Base-by-base conservation (phyloP, 192 early-diverging fungal species). In the Coemansia sp. region DNA sequence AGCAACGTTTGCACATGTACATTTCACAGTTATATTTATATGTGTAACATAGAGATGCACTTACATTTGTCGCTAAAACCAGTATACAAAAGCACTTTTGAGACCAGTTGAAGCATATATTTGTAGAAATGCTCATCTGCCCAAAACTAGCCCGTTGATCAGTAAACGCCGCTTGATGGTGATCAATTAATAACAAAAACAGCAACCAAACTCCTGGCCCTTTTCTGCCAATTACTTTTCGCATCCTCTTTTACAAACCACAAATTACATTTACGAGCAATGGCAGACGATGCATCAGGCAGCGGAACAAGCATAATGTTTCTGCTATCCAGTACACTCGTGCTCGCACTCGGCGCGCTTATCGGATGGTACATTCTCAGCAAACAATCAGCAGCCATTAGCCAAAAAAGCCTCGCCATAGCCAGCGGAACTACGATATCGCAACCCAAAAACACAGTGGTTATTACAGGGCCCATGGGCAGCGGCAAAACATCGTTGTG, bases 401-500 rank as follows among this genome's bases (percentile, higher is more conserved):
- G 72, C 68, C 66, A 38, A 23, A 49, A 62, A 32, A 70, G 56
- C 50, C 54, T 79, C 9, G 71, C 71, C 1, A 17, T 73, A 29
- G 76, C 76, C 9, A 58, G 62, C 15, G 75, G 75, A 14, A 58
- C 60, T 2, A 60, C 54, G 2, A 47, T 65, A 2, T 43, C 64
- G 19, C 32, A 48, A 15, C 58, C 45, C 57, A 67, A 62, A 32
- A 52, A 66, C 38, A 58, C 62, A 14, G 65, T 80, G 14, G 57
- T 80, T 14, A 58, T 80, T 19, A 65, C 72, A 0, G 77, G 77
- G 6, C 77, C 69, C 1, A 58, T 70, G 51, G 65, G 62, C 11
- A 62, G 63, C 0, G 77, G 77, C 22, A 80, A 80, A 38, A 80
- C 77, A 2, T 65, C 77, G 25, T 60, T 80, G 11, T 80, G 72